Evolutionary conservation across 306 rosid species (phyloP), one percentile per base, ranked within the genome.

Genomic region (Delonix regia): DNA sequence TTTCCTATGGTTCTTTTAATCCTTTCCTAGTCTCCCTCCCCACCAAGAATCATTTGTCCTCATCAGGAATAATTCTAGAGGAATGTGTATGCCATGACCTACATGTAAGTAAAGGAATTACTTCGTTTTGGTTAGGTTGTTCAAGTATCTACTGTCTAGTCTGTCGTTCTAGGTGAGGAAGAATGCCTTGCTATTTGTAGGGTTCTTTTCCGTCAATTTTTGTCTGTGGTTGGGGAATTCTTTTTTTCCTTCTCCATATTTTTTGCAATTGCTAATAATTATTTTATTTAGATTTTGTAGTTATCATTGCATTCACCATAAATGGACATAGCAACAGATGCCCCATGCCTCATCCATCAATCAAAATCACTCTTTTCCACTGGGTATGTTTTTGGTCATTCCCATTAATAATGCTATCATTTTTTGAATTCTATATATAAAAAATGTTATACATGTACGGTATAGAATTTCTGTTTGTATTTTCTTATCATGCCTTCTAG

Each of bases 241-340:
- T 22, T 41, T 44, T 55, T 41, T 42, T 7, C 27, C 38, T 12
- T 48, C 55, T 22, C 8, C 30, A 55, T 55, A 55, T 22, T 25
- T 24, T 6, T 38, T 21, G 16, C 52, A 41, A 67, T 68, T 44
- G 16, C 33, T 68, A 45, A 45, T 14, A 45, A 45, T 44, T 16
- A 39, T 64, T 11, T 39, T 45, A 24, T 24, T 27, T 68, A 15
- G n/a, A 13, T 44, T 13, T 13, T 68, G 41, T 39, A 69, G 59
- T 69, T 69, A 51, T 69, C 74, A 27, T 45, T 45, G 41, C 59
- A 25, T 45, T 10, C 28, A 9, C 70, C 48, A 64, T 64, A 15
- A 27, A 27, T 45, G 42, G 59, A 47, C 28, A 12, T 45, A 30
- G 24, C 41, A 28, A 9, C 47, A 22, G 25, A 45, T 45, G 39